Conservation (phyloP, 1,284 basidiomycete species). For the Lentinus polychrous region DNA sequence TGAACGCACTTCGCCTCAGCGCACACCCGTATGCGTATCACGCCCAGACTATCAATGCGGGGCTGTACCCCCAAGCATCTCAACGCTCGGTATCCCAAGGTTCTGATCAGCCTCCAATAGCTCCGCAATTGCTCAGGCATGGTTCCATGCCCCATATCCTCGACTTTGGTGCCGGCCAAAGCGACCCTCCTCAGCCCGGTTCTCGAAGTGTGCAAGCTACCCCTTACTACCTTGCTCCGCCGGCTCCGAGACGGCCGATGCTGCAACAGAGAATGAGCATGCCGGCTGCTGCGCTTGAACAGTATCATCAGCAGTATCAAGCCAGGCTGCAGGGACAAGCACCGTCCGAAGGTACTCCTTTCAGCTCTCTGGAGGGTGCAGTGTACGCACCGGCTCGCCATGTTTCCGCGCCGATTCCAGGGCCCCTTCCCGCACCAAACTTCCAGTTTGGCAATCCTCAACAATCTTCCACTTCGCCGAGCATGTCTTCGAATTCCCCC, state of each 20-base stretch:
- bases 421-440: constrained; percentile 60
- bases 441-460: constrained; percentile 55
- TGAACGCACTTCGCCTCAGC: constrained; percentile 49
- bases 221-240: background rate
- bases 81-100: constrained; percentile 14
- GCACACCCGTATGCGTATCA: constrained; percentile 56
- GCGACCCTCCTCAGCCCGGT: constrained; percentile 2
- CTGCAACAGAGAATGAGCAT: constrained; percentile 14
- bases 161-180: background rate
- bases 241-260: constrained; percentile 10
- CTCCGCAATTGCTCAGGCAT: constrained; percentile 4
- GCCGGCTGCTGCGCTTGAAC: constrained; percentile 9
- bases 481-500: constrained; percentile 11
- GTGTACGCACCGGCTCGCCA: constrained; percentile 26
- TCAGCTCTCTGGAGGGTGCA: background rate
- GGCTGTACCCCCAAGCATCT: constrained; percentile 30
- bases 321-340: constrained; percentile 13
- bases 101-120: constrained; percentile 20
- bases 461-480: constrained; percentile 33
- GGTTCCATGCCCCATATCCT: constrained; percentile 12
- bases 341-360: constrained; percentile 1
- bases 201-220: background rate
- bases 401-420: constrained; percentile 50
- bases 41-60: constrained; percentile 49
- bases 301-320: background rate